Evolutionary conservation across 164 flowering plant genomes (phyloP).

Genomic region (Vitis rupestris): DNA sequence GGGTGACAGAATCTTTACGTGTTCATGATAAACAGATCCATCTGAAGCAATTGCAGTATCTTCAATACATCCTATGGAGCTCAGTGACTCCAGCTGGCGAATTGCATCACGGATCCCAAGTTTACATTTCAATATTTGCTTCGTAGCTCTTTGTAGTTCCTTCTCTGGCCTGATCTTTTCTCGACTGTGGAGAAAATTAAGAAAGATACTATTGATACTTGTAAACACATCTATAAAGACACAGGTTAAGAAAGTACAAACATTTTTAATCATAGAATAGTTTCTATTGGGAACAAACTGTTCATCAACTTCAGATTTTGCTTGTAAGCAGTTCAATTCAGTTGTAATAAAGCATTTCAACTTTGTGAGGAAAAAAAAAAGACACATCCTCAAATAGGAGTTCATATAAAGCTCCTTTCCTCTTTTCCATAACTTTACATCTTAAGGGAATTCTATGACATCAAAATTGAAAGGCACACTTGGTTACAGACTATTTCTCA

Average conservation of each 20-base stretch:
- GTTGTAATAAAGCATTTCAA: not conserved
- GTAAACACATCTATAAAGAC: not conserved
- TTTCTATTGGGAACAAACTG: not conserved
- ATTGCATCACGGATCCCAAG: constrained; percentile 91
- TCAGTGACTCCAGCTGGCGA: constrained; percentile 73
- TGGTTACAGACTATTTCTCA: too few species aligned
- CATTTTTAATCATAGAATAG: not conserved
- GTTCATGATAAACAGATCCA: constrained; percentile 93
- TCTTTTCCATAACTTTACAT: too few species aligned
- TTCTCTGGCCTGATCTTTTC: constrained; percentile 94
- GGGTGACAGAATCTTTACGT: constrained; percentile 39
- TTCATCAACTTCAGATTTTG: not conserved
- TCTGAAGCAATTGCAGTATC: constrained; percentile 74
- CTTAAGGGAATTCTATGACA: too few species aligned
- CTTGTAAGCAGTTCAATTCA: not conserved
- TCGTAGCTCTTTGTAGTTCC: constrained; percentile 82
- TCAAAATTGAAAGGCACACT: too few species aligned
- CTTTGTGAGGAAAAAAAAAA: too few species aligned
- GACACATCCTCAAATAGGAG: too few species aligned
- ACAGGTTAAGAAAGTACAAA: not conserved
- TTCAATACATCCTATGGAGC: constrained; percentile 75
- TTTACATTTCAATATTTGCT: constrained; percentile 85
- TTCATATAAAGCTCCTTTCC: too few species aligned
- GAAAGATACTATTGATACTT: not conserved
- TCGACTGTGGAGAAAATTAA: constrained; percentile 50